These are phyloP conservation scores for Cymodocea nodosa DNA, from an alignment of 116 monocot genomes.

Conservation along the genomic window DNA sequence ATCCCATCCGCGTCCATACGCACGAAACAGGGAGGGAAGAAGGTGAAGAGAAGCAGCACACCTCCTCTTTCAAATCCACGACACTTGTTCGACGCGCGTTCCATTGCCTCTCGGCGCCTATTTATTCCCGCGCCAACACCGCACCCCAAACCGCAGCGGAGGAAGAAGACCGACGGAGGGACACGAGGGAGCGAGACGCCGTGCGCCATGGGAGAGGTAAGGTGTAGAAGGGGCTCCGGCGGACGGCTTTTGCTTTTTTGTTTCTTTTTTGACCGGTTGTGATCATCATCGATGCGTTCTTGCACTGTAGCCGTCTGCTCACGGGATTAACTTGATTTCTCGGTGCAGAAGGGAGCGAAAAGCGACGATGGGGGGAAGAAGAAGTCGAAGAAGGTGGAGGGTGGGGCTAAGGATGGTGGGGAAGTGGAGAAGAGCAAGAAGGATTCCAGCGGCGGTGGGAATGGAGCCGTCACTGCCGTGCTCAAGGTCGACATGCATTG, in stretches of 20 bases:
- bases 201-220: constrained; percentile 3
- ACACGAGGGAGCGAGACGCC: background rate
- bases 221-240: no score
- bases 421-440: constrained; percentile 12
- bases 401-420: constrained; percentile 12
- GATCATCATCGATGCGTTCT: no score
- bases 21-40: background rate
- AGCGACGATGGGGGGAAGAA: constrained; percentile 5
- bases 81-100: no score
- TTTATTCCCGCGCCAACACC: background rate
- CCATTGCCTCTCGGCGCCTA: background rate
- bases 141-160: background rate
- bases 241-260: no score
- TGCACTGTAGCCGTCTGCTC: no score
- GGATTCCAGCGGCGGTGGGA: constrained; percentile 5
- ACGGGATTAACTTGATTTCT: background rate
- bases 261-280: background rate
- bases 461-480: constrained; percentile 39
- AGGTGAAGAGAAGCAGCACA: background rate
- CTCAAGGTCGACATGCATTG: constrained; percentile 75
- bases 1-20: no score
- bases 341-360: constrained; percentile 5
- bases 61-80: no score
- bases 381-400: background rate
- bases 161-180: background rate